These are phyloP conservation scores for Cyclotella choctawhatcheeana DNA, from an alignment of 108 stramenopile genomes.

Conservation along the genomic window DNA sequence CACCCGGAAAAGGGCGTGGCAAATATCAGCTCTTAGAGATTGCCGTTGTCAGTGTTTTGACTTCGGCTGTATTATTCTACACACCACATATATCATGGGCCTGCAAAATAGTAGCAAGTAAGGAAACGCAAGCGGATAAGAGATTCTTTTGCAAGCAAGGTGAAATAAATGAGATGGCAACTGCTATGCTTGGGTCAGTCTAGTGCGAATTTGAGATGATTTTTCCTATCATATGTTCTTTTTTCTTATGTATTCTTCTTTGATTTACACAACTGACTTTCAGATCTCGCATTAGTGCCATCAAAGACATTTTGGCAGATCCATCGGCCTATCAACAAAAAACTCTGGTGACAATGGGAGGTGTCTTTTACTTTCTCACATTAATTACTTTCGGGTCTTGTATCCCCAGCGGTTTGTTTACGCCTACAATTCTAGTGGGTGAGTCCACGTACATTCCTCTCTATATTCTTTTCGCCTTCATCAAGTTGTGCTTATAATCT, in stretches of 20 bases:
- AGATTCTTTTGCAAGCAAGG: slow-evolving; percentile 37
- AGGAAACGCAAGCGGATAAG: slow-evolving; percentile 16
- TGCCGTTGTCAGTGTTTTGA: slow-evolving; percentile 37
- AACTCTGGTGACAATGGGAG: slow-evolving; percentile 50
- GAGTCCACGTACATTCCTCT: no score
- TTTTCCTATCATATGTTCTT: no score
- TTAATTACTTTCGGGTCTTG: slow-evolving; percentile 49
- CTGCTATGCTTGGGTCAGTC: slow-evolving; percentile 55
- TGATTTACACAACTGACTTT: no score
- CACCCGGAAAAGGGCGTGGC: neutral
- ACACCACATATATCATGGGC: slow-evolving; percentile 34
- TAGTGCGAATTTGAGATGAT: no score
- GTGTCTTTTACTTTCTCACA: slow-evolving; percentile 52
- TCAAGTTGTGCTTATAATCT: no score
- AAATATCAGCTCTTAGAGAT: slow-evolving; percentile 26
- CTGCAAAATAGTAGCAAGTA: slow-evolving; percentile 19
- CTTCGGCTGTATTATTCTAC: slow-evolving; percentile 44
- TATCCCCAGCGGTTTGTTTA: slow-evolving; percentile 64
- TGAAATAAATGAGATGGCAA: neutral
- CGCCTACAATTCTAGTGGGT: slow-evolving; percentile 60
- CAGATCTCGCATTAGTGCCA: slow-evolving; percentile 54
- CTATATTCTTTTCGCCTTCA: no score
- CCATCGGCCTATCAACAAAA: slow-evolving; percentile 38
- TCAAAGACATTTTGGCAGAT: slow-evolving; percentile 58
- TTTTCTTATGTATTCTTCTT: no score